These are phyloP conservation scores for Boletus insuetus DNA, from an alignment of 768 basidiomycete species.

Conservation along the genomic window DNA sequence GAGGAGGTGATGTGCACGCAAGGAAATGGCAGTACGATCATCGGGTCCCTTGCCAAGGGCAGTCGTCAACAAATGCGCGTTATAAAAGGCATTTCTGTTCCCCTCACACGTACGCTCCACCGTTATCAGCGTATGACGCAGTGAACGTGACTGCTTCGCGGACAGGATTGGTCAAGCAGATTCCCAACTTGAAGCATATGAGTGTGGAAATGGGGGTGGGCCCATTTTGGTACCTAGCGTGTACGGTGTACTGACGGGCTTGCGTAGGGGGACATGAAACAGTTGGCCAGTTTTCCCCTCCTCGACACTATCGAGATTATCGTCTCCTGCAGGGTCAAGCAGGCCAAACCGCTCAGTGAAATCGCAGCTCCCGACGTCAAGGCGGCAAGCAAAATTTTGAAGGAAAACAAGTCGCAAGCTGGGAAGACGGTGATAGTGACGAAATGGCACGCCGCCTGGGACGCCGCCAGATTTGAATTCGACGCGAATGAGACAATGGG, in stretches of 20 bases:
- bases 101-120: background rate
- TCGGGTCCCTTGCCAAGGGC: constrained; percentile 7
- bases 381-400: background rate
- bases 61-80: background rate
- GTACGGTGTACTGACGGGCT: background rate
- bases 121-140: constrained; percentile 6
- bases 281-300: background rate
- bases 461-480: background rate
- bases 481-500: background rate
- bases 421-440: background rate
- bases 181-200: constrained; percentile 5
- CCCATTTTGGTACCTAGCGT: background rate
- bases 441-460: background rate
- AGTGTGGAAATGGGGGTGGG: background rate
- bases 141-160: background rate
- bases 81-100: background rate
- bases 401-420: background rate
- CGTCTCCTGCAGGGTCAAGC: background rate
- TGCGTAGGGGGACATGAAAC: background rate
- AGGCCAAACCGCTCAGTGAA: too few species aligned
- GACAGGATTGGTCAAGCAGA: background rate
- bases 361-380: background rate
- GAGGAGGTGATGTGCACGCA: constrained; percentile 4
- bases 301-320: background rate
- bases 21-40: background rate